Evolutionary conservation across 2,329 filamentous ascomycete genomes (phyloP), one percentile per base, ranked within the genome.

Genomic region (Teratosphaeriaceae sp.): DNA sequence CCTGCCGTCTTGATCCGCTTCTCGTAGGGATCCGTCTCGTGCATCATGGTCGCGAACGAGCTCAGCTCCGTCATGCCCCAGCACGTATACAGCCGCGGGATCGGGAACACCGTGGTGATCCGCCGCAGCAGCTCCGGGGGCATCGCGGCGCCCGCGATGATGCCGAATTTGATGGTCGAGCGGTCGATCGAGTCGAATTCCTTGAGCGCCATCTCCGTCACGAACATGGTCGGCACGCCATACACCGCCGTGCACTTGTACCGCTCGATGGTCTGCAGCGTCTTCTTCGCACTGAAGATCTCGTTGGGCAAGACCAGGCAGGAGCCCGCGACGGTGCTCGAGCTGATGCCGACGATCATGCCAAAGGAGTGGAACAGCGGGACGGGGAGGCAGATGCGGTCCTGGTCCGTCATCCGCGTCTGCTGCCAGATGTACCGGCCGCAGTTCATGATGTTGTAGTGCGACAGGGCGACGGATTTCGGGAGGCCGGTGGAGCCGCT

Each of bases 281-380:
- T 48, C 38, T 48, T 50, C 20, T 46, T 50, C 2, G 54, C 42
- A 43, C 51, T 54, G 56, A 90, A 90, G 0, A 82, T 78, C 55
- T 88, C 82, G 49, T 77, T 76, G 0, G 86, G 85, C 56, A 87
- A 87, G 8, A 90, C 79, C 39, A 88, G 80, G 62, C 83, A 85
- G 29, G 78, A 78, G 36, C 85, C 85, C 7, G 47, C 52, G 13
- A 55, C 52, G 15, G 50, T 51, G 26, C 48, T 53, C 15, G 53
- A 45, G 46, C 51, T 53, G 45, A 57, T 52, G 33, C 51, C 54
- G n/a, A 56, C 51, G 23, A 89, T 85, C 15, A 90, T 76, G 2
- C 85, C 85, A 58, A 90, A 90, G 67, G 85, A 90, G 68, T 92
- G 87, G 70, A 92, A 92, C 2, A 92, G 73, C 0, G 87, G 87